These are phyloP conservation scores for Mortierella sp. DNA, from an alignment of 371 early-diverging fungal genomes.

Conservation along the genomic window DNA sequence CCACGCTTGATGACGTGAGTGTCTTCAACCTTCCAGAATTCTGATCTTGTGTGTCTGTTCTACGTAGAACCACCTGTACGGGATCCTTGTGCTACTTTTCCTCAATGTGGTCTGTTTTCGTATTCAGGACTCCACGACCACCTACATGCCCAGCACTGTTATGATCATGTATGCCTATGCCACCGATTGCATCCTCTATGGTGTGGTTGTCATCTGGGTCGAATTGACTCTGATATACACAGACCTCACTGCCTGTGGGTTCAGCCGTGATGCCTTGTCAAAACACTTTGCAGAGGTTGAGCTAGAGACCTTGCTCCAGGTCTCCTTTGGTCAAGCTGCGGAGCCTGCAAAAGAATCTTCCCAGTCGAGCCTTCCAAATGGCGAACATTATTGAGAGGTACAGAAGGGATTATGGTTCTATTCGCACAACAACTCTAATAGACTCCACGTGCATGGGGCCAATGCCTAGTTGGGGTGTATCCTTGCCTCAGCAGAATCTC, in stretches of 20 bases:
- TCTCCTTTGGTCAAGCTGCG: background rate
- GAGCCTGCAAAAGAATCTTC: no score
- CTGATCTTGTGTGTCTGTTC: no score
- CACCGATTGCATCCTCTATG: background rate
- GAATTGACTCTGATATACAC: slow-evolving; percentile 1
- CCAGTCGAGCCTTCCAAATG: background rate
- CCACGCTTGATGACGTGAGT: no score
- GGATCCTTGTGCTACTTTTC: background rate
- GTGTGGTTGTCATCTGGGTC: background rate
- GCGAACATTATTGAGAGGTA: background rate
- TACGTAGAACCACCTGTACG: no score
- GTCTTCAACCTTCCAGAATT: no score
- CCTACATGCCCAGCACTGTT: no score
- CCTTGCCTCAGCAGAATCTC: slow-evolving; percentile 24
- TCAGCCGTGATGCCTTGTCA: background rate
- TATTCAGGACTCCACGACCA: background rate
- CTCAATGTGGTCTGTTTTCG: background rate
- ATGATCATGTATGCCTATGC: background rate
- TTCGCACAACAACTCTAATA: background rate
- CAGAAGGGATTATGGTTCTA: background rate
- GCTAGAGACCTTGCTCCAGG: background rate
- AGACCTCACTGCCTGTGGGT: slow-evolving; percentile 5
- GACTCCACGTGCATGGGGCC: slow-evolving; percentile 18
- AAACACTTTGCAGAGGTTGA: background rate
- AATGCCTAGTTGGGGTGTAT: slow-evolving; percentile 25